Evolutionary conservation across 148 eudicot species (phyloP).

Genomic region (Rhododendron ferrugineum): DNA sequence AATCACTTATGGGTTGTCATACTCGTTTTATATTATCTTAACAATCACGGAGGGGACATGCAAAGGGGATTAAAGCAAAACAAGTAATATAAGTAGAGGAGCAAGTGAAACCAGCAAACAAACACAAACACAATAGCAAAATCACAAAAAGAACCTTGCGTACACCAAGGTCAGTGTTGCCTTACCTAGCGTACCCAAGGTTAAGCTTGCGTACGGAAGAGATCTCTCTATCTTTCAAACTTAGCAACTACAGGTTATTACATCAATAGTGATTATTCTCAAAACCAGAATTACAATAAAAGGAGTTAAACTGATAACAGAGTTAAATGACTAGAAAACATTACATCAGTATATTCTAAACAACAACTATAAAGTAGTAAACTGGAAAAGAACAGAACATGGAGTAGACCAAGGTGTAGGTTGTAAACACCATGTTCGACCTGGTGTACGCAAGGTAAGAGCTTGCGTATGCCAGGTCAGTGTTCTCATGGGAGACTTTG

Average conservation of each 20-base stretch:
- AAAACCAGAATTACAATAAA: not conserved
- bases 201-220: not conserved
- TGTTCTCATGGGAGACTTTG: not conserved
- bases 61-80: not conserved
- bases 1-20: not conserved
- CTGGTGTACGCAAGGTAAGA: no score
- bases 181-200: not conserved
- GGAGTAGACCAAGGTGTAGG: not conserved
- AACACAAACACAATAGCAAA: not conserved
- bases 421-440: not conserved
- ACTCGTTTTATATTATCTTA: no score
- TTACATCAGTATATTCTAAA: no score
- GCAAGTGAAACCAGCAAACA: not conserved
- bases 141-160: not conserved
- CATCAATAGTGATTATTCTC: not conserved
- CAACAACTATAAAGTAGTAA: not conserved
- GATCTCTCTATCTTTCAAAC: not conserved
- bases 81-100: not conserved
- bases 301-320: no score
- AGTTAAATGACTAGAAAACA: no score
- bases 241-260: not conserved
- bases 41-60: not conserved
- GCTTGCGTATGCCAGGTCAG: not conserved
- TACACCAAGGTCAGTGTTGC: not conserved
- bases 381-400: not conserved